A percentile compares a stretch with the other conserved stretches of the same genome.
phyloP scores from a whole-genome alignment of 345 rosid species.

The Populus davidiana region DNA sequence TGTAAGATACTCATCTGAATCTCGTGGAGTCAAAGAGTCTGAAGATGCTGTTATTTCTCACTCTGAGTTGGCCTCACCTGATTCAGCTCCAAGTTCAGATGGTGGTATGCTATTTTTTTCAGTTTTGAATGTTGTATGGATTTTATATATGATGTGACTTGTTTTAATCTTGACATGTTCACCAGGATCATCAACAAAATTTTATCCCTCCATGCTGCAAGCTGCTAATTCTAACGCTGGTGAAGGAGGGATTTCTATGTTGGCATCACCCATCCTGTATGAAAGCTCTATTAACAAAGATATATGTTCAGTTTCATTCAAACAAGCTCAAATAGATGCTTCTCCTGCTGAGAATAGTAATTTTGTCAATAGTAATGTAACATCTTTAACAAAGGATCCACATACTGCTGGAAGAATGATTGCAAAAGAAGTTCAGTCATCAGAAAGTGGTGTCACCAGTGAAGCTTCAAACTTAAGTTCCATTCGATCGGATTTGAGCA shows the following conservation, averaged over 20 bases:
- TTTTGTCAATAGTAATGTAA: slow-evolving; percentile 31
- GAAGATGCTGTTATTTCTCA: slow-evolving; percentile 33
- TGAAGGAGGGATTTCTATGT: slow-evolving; percentile 36
- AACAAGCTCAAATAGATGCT: slow-evolving; percentile 40
- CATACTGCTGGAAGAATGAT: slow-evolving; percentile 50
- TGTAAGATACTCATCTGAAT: slow-evolving; percentile 29
- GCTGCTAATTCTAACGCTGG: slow-evolving; percentile 23
- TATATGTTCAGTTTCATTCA: slow-evolving; percentile 36
- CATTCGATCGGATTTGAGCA: slow-evolving; percentile 59
- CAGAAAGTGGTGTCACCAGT: slow-evolving; percentile 46
- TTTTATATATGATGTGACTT: slow-evolving; percentile 3
- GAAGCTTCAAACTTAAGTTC: slow-evolving; percentile 61
- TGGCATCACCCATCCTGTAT: slow-evolving; percentile 31
- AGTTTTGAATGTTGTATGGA: not conserved
- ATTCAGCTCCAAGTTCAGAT: slow-evolving; percentile 38
- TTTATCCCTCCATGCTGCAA: slow-evolving; percentile 35
- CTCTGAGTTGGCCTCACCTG: slow-evolving; percentile 36
- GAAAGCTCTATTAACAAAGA: slow-evolving; percentile 38
- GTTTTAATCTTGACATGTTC: slow-evolving; percentile 12
- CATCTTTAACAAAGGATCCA: slow-evolving; percentile 46
- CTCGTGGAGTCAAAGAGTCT: slow-evolving; percentile 32
- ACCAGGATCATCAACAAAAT: slow-evolving; percentile 51
- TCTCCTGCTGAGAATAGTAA: slow-evolving; percentile 40
- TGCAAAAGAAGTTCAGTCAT: slow-evolving; percentile 39
- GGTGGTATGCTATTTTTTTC: slow-evolving; percentile 32